Evolutionary conservation across 75 land plant genomes (phyloP).

Genomic region (Cryptomeria japonica): DNA sequence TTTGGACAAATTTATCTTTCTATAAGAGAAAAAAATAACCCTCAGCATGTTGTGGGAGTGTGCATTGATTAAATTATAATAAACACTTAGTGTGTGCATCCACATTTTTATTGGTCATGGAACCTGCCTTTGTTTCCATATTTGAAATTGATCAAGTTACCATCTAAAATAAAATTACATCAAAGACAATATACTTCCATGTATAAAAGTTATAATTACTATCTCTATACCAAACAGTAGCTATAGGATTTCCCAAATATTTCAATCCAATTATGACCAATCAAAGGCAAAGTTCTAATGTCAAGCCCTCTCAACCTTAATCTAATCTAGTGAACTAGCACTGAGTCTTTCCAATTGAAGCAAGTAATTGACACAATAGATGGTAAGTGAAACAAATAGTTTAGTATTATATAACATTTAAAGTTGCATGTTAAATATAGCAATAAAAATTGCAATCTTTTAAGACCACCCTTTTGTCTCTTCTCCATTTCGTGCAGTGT

Average conservation of each 20-base stretch:
- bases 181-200: not conserved
- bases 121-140: conserved; percentile 38
- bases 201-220: not conserved
- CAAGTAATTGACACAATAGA: conserved; percentile 37
- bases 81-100: conserved; percentile 56
- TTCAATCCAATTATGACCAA: conserved; percentile 21
- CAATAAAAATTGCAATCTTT: conserved; percentile 39
- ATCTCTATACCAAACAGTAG: conserved; percentile 3
- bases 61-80: no score
- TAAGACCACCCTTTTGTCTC: conserved; percentile 25
- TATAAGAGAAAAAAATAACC: no score
- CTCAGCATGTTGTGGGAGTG: no score
- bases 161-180: not conserved
- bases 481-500: conserved; percentile 36
- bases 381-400: conserved; percentile 25
- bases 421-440: conserved; percentile 30
- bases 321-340: conserved; percentile 37
- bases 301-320: conserved; percentile 38
- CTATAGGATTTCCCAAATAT: conserved; percentile 14
- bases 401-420: conserved; percentile 27
- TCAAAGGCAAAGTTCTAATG: conserved; percentile 34
- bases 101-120: conserved; percentile 21
- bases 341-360: conserved; percentile 34
- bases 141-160: not conserved
- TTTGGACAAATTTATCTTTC: no score